Evolutionary conservation across 2,329 filamentous ascomycete genomes (phyloP).

Genomic region (Alternaria arbusti): DNA sequence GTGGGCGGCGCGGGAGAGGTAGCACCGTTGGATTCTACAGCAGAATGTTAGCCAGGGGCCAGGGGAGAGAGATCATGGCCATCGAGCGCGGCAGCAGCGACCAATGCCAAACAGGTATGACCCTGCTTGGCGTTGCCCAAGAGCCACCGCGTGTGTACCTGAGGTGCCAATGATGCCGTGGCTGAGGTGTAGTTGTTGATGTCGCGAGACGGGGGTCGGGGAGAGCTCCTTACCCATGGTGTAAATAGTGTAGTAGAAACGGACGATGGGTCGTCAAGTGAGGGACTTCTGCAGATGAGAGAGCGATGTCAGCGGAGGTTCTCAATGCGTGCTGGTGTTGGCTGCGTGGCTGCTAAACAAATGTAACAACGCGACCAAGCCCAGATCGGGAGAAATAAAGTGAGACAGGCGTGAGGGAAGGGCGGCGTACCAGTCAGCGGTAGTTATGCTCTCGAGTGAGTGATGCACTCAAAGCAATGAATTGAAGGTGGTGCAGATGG

Average conservation of each 20-base stretch:
- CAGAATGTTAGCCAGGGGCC: slow-evolving; percentile 34
- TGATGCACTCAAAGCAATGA: slow-evolving; percentile 44
- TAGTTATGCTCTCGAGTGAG: slow-evolving; percentile 46
- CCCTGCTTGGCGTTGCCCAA: slow-evolving; percentile 9
- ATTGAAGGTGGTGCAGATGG: slow-evolving; percentile 25
- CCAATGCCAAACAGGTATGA: slow-evolving; percentile 18
- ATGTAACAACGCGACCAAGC: slow-evolving; percentile 43
- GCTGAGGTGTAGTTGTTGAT: slow-evolving; percentile 11
- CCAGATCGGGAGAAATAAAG: slow-evolving; percentile 42
- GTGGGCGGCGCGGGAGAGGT: slow-evolving; percentile 50
- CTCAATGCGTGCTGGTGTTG: slow-evolving; percentile 20
- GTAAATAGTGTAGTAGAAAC: slow-evolving; percentile 38
- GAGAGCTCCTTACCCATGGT: slow-evolving; percentile 48
- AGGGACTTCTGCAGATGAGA: slow-evolving; percentile 40
- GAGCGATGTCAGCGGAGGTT: slow-evolving; percentile 29
- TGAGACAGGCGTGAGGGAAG: slow-evolving; percentile 31
- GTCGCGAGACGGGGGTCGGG: slow-evolving; percentile 18
- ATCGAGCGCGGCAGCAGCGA: slow-evolving; percentile 18
- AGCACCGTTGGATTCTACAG: slow-evolving; percentile 55
- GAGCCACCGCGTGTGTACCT: slow-evolving; percentile 17
- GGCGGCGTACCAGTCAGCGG: slow-evolving; percentile 46
- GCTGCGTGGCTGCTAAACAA: slow-evolving; percentile 35
- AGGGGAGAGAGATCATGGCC: slow-evolving; percentile 10
- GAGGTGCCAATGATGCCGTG: slow-evolving; percentile 9
- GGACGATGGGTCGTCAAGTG: slow-evolving; percentile 38